Evolutionary conservation across 805 yeast genomes (phyloP), one percentile per base, ranked within the genome.

Genomic region (Hanseniaspora taiwanica): DNA sequence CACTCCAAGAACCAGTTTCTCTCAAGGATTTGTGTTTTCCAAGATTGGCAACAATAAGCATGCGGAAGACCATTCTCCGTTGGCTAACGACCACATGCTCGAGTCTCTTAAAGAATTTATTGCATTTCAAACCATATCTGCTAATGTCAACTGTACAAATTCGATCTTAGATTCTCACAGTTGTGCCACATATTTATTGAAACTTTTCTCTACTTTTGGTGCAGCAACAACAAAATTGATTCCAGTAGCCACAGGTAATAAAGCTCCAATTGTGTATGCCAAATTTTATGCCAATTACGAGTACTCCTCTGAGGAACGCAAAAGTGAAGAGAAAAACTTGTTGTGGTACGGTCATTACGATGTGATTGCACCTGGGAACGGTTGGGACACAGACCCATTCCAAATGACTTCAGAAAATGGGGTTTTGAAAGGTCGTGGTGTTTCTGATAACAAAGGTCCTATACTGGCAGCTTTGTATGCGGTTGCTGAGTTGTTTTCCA

Each of bases 291-390:
- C 74, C 4, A 72, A 69, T n/a, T n/a, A n/a, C n/a, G n/a, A n/a
- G n/a, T n/a, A n/a, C n/a, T n/a, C n/a, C n/a, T n/a, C n/a, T n/a
- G n/a, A n/a, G 2, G 38, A 42, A 8, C 36, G 40, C 4, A 37
- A 21, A 16, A 21, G 25, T 2, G 33, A 42, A 16, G 51, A 51
- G 21, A 59, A 74, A 36, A 64, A 82, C 42, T 67, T 85, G 4
- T 57, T 89, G 37, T 89, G 94, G 81, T 89, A 89, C 58, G 97
- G 95, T 1, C 98, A 89, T 64, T 89, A 91, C 55, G 98, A 89
- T 60, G 96, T 89, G 21, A 85, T 89, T 32, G 38, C 37, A 12
- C 82, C 81, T 43, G 93, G 93, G 0, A 72, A 73, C 25, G 69
- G 68, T 38, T 89, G 97, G 96, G 56, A 65, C 7, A 72, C 91